These are phyloP conservation scores for Geosmithia flava DNA, from an alignment of 2,329 filamentous ascomycete genomes.

Conservation along the genomic window DNA sequence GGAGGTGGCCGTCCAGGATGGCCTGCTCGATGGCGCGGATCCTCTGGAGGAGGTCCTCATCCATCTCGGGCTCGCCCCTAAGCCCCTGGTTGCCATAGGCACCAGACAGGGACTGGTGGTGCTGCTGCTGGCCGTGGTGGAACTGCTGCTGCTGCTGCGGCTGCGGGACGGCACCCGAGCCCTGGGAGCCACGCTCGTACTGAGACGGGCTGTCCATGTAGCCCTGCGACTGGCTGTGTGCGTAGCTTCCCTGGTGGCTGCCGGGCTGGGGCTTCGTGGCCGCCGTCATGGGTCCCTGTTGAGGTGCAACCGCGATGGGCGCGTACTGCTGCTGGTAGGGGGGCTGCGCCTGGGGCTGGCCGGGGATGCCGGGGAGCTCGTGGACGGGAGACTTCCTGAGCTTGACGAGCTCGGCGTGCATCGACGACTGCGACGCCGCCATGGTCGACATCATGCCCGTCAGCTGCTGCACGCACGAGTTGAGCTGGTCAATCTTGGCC, in stretches of 20 bases:
- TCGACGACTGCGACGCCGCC: constrained; percentile 54
- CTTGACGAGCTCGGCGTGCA: constrained; percentile 53
- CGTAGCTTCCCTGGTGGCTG: constrained; percentile 19
- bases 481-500: constrained; percentile 62
- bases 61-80: constrained; percentile 20
- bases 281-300: not conserved
- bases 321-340: not conserved
- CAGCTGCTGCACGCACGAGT: constrained; percentile 51
- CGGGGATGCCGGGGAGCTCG: constrained; percentile 22
- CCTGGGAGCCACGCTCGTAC: constrained; percentile 20
- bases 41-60: constrained; percentile 39
- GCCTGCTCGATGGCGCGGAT: constrained; percentile 48
- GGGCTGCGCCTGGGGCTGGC: constrained; percentile 12
- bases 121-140: constrained; percentile 10
- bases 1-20: constrained; percentile 48
- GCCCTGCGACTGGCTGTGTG: constrained; percentile 18
- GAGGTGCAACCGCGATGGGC: not conserved
- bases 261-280: constrained; percentile 4
- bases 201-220: constrained; percentile 22
- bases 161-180: constrained; percentile 17
- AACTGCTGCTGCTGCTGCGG: constrained; percentile 8
- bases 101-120: constrained; percentile 11
- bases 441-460: constrained; percentile 59
- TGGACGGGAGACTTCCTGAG: constrained; percentile 35
- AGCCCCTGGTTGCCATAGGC: constrained; percentile 21